phyloP scores from a whole-genome alignment of 2,329 filamentous ascomycete genomes.

The Pestalotiopsis sp. region DNA sequence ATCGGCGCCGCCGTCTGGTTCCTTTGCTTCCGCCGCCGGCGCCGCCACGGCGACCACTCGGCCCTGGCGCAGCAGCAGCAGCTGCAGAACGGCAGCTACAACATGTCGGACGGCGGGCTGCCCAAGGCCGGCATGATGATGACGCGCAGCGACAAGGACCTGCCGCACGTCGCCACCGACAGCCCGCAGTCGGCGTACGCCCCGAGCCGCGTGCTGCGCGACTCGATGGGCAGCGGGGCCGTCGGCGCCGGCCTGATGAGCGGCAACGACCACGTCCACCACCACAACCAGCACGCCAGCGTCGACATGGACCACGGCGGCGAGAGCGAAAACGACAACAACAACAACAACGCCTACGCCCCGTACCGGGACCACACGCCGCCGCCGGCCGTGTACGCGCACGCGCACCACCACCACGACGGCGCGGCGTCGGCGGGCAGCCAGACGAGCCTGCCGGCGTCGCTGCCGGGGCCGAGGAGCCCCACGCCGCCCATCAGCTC shows the following conservation, averaged over 20 bases:
- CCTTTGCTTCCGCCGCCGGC: conserved; percentile 40
- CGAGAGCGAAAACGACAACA: conserved; percentile 15
- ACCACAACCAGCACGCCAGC: neutral
- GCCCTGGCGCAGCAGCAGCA: conserved; percentile 12
- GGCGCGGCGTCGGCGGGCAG: conserved; percentile 28
- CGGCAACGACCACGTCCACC: conserved; percentile 16
- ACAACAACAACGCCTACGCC: conserved; percentile 25
- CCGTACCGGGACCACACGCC: conserved; percentile 33
- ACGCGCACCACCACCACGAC: conserved; percentile 4
- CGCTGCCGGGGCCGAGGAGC: neutral
- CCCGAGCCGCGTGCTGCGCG: conserved; percentile 34
- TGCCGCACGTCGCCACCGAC: conserved; percentile 35
- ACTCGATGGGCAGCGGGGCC: conserved; percentile 9
- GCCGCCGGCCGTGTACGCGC: conserved; percentile 12
- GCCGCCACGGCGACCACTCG: conserved; percentile 25
- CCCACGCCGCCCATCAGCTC: conserved; percentile 29
- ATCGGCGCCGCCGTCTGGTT: conserved; percentile 42
- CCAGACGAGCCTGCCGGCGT: conserved; percentile 14
- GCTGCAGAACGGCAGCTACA: conserved; percentile 21
- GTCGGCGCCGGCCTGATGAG: conserved; percentile 2
- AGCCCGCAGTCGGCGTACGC: conserved; percentile 44
- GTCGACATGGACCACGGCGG: neutral
- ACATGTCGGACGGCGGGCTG: conserved; percentile 23
- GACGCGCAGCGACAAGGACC: conserved; percentile 42
- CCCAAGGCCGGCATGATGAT: conserved; percentile 36